Base-by-base conservation (phyloP, 148 eudicot genomes). In the Dianthus caryophyllus region DNA sequence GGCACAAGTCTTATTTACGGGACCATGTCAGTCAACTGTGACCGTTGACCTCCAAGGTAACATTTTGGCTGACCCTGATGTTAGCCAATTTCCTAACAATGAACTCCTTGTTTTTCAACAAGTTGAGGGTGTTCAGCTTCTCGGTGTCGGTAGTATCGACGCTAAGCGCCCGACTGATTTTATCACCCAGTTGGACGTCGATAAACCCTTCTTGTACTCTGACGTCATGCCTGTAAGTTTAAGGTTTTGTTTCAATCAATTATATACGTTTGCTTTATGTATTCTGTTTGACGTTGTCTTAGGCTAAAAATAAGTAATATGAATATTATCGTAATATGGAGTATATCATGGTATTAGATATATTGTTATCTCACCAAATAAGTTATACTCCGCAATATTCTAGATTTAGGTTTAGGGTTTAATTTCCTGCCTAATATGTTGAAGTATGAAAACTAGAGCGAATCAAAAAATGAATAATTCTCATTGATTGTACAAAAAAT, bases 41-140 rank as follows among this genome's bases (percentile, higher is more conserved):
- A 71, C 86, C 1, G 66, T 91, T 11, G 88, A 91, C 24, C 66
- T 88, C 14, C 76, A 75, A 41, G 97, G 97, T 47, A 56, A 39
- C 4, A 58, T 75, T 1, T 16, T 57, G 21, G 73, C 78, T 0
- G 78, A 75, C 25, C 59, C 74, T 5, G 78, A 75, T 64, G 70
- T 49, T 7, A 69, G 69, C 31, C 74, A 69, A 15, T 75, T 75
- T 15, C 73, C 78, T 24, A 75, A 75, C 25, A 66, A 75, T 13
- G 65, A 75, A 57, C 31, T 75, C 3, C 11, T 75, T 0, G 73
- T 69, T 15, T 75, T 75, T 18, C 70, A 75, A 49, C 44, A 47
- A 17, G 78, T 75, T 0, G 65, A 64, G n/a, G 70, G 66, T 36
- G 78, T 58, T 46, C 69, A 26, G 12, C 52, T 75, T 22, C 29